Evolutionary conservation across 139 green algal genomes (phyloP).

Genomic region (Tetradesmus lagerheimii): DNA sequence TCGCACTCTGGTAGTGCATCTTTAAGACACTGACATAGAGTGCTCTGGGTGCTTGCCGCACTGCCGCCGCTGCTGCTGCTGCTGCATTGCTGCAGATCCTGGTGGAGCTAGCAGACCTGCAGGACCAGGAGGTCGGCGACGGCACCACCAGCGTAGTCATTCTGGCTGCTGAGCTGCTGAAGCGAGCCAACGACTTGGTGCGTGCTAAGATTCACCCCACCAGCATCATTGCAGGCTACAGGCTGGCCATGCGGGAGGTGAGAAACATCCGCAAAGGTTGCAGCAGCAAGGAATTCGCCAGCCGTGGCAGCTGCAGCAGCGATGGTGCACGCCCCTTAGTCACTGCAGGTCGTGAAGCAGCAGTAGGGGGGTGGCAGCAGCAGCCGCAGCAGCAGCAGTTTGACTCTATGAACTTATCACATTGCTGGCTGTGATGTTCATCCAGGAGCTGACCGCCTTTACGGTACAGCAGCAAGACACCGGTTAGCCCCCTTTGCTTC

Average conservation of each 20-base stretch:
- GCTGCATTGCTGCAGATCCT: constrained; percentile 85
- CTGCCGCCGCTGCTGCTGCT: too few relatives aligned
- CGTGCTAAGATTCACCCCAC: constrained; percentile 97
- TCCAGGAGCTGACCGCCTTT: constrained; percentile 89
- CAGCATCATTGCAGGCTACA: constrained; percentile 97
- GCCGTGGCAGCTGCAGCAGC: not conserved
- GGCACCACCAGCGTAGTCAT: constrained; percentile 99
- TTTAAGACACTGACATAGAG: too few relatives aligned
- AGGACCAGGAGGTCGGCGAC: constrained; percentile 99
- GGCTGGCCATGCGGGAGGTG: constrained; percentile 96
- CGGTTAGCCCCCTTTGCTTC: too few relatives aligned
- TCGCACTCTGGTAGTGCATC: too few relatives aligned
- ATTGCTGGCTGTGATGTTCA: constrained; percentile 89
- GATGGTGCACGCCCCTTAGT: not conserved
- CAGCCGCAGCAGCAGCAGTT: too few relatives aligned
- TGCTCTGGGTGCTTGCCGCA: too few relatives aligned
- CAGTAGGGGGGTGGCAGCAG: not conserved
- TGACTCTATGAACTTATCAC: too few relatives aligned
- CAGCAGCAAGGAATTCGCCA: not conserved
- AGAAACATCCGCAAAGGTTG: not conserved
- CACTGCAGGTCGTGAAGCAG: too few relatives aligned
- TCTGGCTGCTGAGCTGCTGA: constrained; percentile 96
- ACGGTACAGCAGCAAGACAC: constrained; percentile 82
- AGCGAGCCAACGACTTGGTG: constrained; percentile 96
- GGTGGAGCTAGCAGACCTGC: constrained; percentile 98